These are phyloP conservation scores for Dysphania ambrosioides DNA, from an alignment of 148 eudicot genomes.

Conservation along the genomic window DNA sequence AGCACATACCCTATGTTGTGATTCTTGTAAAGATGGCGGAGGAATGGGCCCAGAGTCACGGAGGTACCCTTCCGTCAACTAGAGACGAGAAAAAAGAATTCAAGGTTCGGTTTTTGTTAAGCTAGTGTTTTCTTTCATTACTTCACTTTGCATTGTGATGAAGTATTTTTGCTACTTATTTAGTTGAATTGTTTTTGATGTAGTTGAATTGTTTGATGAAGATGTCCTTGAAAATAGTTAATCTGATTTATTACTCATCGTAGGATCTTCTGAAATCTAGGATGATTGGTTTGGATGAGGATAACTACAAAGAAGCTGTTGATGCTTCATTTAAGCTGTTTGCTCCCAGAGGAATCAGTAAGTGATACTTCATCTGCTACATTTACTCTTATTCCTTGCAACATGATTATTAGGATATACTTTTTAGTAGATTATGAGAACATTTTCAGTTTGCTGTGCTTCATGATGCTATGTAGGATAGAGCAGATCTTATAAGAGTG, in stretches of 20 bases:
- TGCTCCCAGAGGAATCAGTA: constrained; percentile 82
- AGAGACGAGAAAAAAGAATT: constrained; percentile 88
- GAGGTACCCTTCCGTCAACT: constrained; percentile 69
- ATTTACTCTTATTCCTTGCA: not conserved
- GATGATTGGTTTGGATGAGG: constrained; percentile 79
- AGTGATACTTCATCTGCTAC: constrained; percentile 30
- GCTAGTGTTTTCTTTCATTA: not conserved
- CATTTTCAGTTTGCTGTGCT: not conserved
- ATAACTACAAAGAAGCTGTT: constrained; percentile 89
- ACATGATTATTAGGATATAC: not conserved
- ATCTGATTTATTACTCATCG: constrained; percentile 20
- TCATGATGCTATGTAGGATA: not conserved
- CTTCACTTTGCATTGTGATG: not conserved
- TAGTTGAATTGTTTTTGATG: not conserved
- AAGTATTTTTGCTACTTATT: not conserved
- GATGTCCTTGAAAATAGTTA: constrained; percentile 3
- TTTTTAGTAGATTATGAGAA: not conserved
- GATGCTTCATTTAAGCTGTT: constrained; percentile 91
- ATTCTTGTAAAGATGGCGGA: constrained; percentile 84
- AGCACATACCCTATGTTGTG: constrained; percentile 88
- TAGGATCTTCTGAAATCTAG: constrained; percentile 76
- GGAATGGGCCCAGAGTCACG: constrained; percentile 88
- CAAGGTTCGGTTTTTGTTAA: constrained; percentile 52
- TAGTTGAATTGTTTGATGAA: not conserved
- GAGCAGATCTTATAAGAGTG: not conserved